A percentile compares a stretch with the other conserved stretches of the same genome.
Conservation (phyloP, 768 basidiomycete genomes). For the Serendipita sp. region DNA sequence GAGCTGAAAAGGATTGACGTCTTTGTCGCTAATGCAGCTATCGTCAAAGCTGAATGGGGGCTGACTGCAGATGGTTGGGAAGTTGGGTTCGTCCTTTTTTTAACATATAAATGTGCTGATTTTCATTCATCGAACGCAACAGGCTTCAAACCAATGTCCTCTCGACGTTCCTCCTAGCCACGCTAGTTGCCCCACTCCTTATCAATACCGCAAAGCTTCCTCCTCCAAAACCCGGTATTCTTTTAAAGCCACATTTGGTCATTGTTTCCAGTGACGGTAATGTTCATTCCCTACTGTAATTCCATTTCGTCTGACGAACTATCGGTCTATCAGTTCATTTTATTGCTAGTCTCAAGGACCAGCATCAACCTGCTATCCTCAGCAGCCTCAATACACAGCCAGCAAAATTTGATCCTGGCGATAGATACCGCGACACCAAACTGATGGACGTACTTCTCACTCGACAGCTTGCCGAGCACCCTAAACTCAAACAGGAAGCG, state of each 20-base stretch:
- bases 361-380: background rate
- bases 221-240: background rate
- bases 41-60: background rate
- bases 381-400: background rate
- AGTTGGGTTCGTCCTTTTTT: conserved; percentile 1
- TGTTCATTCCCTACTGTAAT: background rate
- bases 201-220: background rate
- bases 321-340: background rate
- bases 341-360: background rate
- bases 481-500: background rate
- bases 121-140: background rate
- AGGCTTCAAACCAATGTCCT: background rate
- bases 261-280: background rate
- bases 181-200: background rate
- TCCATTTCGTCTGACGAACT: background rate
- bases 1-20: conserved; percentile 9
- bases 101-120: no score
- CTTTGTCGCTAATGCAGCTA: conserved; percentile 9
- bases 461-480: background rate
- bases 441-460: background rate
- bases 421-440: background rate
- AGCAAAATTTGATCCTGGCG: background rate
- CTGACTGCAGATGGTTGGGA: conserved; percentile 10
- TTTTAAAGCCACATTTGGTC: background rate
- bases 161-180: background rate